Evolutionary conservation across 306 rosid species (phyloP).

Genomic region (Spatholobus suberectus): DNA sequence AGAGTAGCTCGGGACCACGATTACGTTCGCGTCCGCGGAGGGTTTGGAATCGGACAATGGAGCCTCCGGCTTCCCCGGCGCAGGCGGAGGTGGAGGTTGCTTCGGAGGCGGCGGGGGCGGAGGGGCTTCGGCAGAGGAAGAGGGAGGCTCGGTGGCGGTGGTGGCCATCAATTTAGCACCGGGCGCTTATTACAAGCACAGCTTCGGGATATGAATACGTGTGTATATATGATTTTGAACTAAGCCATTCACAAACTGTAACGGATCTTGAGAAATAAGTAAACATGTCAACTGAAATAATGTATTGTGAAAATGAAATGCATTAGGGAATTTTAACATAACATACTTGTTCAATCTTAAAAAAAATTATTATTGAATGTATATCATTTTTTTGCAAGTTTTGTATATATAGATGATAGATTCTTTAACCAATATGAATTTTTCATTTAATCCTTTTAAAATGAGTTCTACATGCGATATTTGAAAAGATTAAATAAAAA

Average conservation of each 20-base stretch:
- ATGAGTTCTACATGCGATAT: too few relatives aligned
- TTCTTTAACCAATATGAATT: too few relatives aligned
- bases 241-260: not conserved
- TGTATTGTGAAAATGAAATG: not conserved
- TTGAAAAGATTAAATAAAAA: too few relatives aligned
- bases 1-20: constrained; percentile 78
- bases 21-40: constrained; percentile 42
- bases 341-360: too few relatives aligned
- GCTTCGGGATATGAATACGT: not conserved
- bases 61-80: constrained; percentile 42
- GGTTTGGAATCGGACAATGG: constrained; percentile 42
- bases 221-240: not conserved
- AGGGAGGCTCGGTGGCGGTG: constrained; percentile 16
- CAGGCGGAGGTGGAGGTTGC: not conserved
- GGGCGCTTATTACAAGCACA: not conserved
- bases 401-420: too few relatives aligned
- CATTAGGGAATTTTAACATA: not conserved
- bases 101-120: constrained; percentile 36
- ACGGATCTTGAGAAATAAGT: not conserved
- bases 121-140: constrained; percentile 23
- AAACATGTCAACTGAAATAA: not conserved
- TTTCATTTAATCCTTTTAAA: too few relatives aligned
- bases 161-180: constrained; percentile 39
- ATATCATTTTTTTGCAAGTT: too few relatives aligned
- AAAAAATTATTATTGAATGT: too few relatives aligned